Base-by-base conservation (phyloP, 1,139 yeast species). In the Hansenula sp. region DNA sequence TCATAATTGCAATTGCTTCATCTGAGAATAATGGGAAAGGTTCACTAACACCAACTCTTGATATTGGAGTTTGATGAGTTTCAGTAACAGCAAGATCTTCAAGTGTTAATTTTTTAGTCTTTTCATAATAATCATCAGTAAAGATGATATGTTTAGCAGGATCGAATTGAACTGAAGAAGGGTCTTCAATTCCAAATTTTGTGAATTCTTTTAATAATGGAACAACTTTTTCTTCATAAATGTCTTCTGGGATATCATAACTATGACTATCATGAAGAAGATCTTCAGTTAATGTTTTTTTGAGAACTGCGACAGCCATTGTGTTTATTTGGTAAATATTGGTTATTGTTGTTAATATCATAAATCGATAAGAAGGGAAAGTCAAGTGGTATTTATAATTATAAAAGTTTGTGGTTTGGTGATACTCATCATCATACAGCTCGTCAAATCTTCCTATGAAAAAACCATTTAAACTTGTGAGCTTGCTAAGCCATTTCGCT, bases 1-100 rank as follows among this genome's bases (percentile, higher is more conserved):
- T 71, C 82, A 77, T 76, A 32, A 77, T 69, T 20, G 65, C 66
- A 39, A 75, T 62, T 1, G 82, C 82, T 47, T 76, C 81, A 30
- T 72, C 72, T 1, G 80, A 75, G 56, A 77, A 77, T 26, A 77
- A 61, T 3, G 79, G 79, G 57, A 77, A 77, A 1, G 82, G 80
- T 41, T 74, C 77, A 41, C 71, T 63, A 13, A 73, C 81, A 10
- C 79, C 81, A 52, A 74, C 65, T 4, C 65, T 67, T 24, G 75
- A 68, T 40, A 75, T 71, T 55, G 56, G 56, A 18, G 34, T 27
- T 37, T 50, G 54, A 29, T 51, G 53, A 25, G 41, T 34, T n/a
- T 38, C 30, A 11, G 44, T 42, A 27, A 44, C 37, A 2, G 75
- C 75, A 42, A 73, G 60, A 47, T 73, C 77, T 38, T 61, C 69